Base-by-base conservation (phyloP, 495 filamentous ascomycete genomes). In the Lophiostoma macrostomum region DNA sequence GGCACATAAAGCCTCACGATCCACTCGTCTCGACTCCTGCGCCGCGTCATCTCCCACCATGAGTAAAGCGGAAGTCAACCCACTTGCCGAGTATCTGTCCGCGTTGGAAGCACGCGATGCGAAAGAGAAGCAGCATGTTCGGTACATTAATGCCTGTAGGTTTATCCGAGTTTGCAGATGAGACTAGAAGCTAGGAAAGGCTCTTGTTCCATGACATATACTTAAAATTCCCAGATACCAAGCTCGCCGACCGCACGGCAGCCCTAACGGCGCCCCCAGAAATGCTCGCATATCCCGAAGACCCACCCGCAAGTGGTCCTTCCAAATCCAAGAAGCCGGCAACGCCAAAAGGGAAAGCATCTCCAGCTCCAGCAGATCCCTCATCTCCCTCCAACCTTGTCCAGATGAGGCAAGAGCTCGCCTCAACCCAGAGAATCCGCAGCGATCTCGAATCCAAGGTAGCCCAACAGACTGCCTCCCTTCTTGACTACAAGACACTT, bases 161-260 rank as follows among this genome's bases (percentile, higher is more conserved):
- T 49, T 6, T 23, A 25, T 27, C n/a, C 18, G 7, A 10, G 5
- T 43, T n/a, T 28, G 38, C 38, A 23, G n/a, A n/a, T n/a, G n/a
- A n/a, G n/a, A n/a, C n/a, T n/a, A n/a, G n/a, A n/a, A n/a, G n/a
- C n/a, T n/a, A n/a, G n/a, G n/a, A n/a, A n/a, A n/a, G n/a, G n/a
- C n/a, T n/a, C n/a, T n/a, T n/a, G n/a, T n/a, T n/a, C n/a, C n/a
- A n/a, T n/a, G n/a, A n/a, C n/a, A n/a, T n/a, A n/a, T n/a, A 25
- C 29, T 48, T 5, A 56, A 18, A 14, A 18, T 30, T 5, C 28
- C 8, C 44, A 72, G 69, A 71, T 32, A 73, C 70, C 28, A 69
- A 65, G 39, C 69, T 73, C 36, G 70, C 70, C 44, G 70, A 71
- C 62, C 70, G 69, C 36, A 64, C 69, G 19, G 67, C 64, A 30